A percentile compares a stretch with the other conserved stretches of the same genome.
phyloP scores from a whole-genome alignment of 2,329 filamentous ascomycete species.

The Penicillium corylophilum region DNA sequence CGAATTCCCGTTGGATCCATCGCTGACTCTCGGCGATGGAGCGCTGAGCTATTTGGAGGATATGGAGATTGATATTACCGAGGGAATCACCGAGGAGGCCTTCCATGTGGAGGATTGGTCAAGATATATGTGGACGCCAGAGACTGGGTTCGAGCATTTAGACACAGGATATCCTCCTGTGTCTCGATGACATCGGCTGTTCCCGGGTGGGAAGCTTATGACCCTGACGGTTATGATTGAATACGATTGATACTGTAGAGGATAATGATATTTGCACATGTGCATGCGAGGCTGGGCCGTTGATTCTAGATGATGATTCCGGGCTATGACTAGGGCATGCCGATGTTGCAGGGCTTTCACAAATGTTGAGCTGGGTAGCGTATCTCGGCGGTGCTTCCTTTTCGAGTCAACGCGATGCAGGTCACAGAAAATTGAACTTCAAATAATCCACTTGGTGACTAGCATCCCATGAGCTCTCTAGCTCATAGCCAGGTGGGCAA shows the following conservation, averaged over 20 bases:
- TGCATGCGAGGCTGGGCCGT: neutral
- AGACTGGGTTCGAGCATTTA: slow-evolving; percentile 26
- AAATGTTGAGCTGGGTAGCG: neutral
- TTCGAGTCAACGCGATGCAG: neutral
- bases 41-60: slow-evolving; percentile 16
- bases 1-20: slow-evolving; percentile 23
- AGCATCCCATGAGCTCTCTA: too few relatives aligned
- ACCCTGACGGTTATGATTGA: slow-evolving; percentile 11
- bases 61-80: slow-evolving; percentile 21
- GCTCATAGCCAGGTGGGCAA: too few relatives aligned
- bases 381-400: neutral
- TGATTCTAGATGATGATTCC: neutral
- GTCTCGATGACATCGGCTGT: slow-evolving; percentile 19
- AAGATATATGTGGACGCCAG: slow-evolving; percentile 26
- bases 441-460: neutral
- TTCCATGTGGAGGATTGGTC: slow-evolving; percentile 28
- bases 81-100: slow-evolving; percentile 17
- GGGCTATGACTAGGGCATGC: neutral
- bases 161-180: slow-evolving; percentile 20
- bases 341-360: neutral
- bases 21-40: slow-evolving; percentile 11
- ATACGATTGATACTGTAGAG: neutral
- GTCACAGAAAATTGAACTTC: neutral
- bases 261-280: neutral
- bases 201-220: slow-evolving; percentile 5